phyloP scores from a whole-genome alignment of 75 land plant genomes.

The Sequoia sempervirens region DNA sequence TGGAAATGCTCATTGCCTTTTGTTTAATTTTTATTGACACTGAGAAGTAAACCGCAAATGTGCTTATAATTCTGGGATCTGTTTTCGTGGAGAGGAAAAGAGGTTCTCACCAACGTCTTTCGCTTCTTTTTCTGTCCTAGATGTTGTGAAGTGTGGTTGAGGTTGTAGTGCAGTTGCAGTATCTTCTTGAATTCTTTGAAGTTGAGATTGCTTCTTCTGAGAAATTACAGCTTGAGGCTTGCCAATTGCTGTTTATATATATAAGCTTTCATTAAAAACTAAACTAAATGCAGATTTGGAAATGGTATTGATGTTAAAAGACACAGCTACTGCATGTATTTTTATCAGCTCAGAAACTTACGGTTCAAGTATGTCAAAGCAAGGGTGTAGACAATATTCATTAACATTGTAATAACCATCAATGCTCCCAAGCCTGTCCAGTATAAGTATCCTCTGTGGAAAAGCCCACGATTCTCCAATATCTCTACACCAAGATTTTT shows the following conservation, averaged over 20 bases:
- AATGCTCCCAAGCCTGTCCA: constrained; percentile 70
- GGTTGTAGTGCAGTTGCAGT: neutral
- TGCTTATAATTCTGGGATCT: neutral
- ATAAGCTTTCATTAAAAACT: neutral
- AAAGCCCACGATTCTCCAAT: constrained; percentile 36
- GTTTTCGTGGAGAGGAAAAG: neutral
- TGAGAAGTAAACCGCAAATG: neutral
- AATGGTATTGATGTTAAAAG: neutral
- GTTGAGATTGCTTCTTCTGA: constrained; percentile 51
- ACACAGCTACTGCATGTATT: neutral
- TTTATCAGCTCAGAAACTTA: constrained; percentile 19
- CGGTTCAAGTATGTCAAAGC: constrained; percentile 60
- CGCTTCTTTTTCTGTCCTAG: constrained; percentile 18
- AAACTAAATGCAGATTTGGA: neutral
- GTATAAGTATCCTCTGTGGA: constrained; percentile 36
- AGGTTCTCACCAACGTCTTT: constrained; percentile 31
- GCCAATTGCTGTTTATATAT: constrained; percentile 46
- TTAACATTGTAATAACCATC: constrained; percentile 44
- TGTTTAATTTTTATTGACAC: neutral
- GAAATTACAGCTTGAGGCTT: constrained; percentile 71
- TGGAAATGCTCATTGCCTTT: neutral
- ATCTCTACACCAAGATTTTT: constrained; percentile 38
- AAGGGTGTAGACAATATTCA: constrained; percentile 51
- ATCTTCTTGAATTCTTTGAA: constrained; percentile 31
- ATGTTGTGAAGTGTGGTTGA: constrained; percentile 2